A percentile compares a stretch with the other conserved stretches of the same genome.
Conservation (phyloP, 805 yeast species). For the Zygotorulaspora danielsina region DNA sequence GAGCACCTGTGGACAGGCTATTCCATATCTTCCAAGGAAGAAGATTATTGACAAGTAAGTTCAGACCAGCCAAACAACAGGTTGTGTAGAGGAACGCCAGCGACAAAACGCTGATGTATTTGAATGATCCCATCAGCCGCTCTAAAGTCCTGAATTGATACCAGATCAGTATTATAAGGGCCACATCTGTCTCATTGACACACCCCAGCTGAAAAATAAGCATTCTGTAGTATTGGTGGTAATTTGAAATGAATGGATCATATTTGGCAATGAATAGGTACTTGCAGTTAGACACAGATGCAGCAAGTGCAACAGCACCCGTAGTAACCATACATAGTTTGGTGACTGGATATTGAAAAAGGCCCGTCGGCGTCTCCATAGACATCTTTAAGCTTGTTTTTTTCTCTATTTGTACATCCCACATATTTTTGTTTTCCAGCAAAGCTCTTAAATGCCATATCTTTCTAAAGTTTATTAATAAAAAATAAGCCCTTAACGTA, state of each 20-base stretch:
- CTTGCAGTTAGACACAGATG: constrained; percentile 28
- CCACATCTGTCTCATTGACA: constrained; percentile 55
- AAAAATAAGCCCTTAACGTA: too few relatives aligned
- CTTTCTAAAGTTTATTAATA: too few relatives aligned
- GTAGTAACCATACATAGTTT: constrained; percentile 28
- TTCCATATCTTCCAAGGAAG: constrained; percentile 41
- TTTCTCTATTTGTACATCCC: too few relatives aligned
- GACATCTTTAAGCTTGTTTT: constrained; percentile 12
- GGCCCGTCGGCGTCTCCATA: constrained; percentile 24
- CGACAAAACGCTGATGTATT: constrained; percentile 45
- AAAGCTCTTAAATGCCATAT: too few relatives aligned
- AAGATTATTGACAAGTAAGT: constrained; percentile 29
- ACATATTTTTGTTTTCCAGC: too few relatives aligned
- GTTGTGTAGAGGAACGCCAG: constrained; percentile 48
- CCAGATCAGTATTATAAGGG: constrained; percentile 43
- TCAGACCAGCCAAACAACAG: constrained; percentile 36
- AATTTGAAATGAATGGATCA: constrained; percentile 50
- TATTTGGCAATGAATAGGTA: constrained; percentile 28
- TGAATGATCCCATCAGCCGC: constrained; percentile 52
- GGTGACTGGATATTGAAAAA: constrained; percentile 28
- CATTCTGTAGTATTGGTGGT: constrained; percentile 56
- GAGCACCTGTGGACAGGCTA: constrained; percentile 41
- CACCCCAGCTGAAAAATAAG: constrained; percentile 48
- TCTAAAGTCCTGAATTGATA: constrained; percentile 54
- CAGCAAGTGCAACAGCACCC: constrained; percentile 25